These are phyloP conservation scores for Fusarium chaquense DNA, from an alignment of 2,329 filamentous ascomycete species.

Conservation along the genomic window DNA sequence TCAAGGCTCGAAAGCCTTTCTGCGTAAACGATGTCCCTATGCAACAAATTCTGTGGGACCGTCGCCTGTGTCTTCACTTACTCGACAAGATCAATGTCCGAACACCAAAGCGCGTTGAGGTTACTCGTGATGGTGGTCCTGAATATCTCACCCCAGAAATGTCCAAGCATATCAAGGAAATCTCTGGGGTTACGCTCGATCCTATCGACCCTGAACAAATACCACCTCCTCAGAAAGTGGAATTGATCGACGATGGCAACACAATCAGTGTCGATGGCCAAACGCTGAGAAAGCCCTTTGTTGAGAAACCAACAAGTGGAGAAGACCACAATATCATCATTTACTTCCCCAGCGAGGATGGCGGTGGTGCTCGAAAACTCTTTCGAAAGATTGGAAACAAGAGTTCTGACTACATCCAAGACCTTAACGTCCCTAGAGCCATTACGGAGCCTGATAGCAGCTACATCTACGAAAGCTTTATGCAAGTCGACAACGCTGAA, in stretches of 20 bases:
- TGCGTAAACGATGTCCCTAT: slow-evolving; percentile 98
- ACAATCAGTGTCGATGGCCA: slow-evolving; percentile 88
- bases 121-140: slow-evolving; percentile 93
- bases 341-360: slow-evolving; percentile 89
- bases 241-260: slow-evolving; percentile 91
- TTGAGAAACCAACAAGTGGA: slow-evolving; percentile 97
- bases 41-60: slow-evolving; percentile 97
- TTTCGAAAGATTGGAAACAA: slow-evolving; percentile 99
- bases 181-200: slow-evolving; percentile 81
- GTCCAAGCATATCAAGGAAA: slow-evolving; percentile 80
- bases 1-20: slow-evolving; percentile 91
- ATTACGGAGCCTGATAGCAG: slow-evolving; percentile 85
- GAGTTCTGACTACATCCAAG: slow-evolving; percentile 91
- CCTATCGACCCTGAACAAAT: slow-evolving; percentile 72
- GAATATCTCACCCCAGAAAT: slow-evolving; percentile 81
- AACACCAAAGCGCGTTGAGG: slow-evolving; percentile 88
- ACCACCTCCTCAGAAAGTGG: slow-evolving; percentile 78
- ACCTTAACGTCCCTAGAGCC: slow-evolving; percentile 79
- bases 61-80: slow-evolving; percentile 87
- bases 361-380: slow-evolving; percentile 89
- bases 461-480: slow-evolving; percentile 97
- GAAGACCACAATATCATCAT: slow-evolving; percentile 99
- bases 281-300: slow-evolving; percentile 89
- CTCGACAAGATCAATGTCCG: slow-evolving; percentile 90
- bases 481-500: slow-evolving; percentile 95